A percentile compares a stretch with the other conserved stretches of the same genome.
Conservation (phyloP, 345 rosid species). For the Mangifera indica region DNA sequence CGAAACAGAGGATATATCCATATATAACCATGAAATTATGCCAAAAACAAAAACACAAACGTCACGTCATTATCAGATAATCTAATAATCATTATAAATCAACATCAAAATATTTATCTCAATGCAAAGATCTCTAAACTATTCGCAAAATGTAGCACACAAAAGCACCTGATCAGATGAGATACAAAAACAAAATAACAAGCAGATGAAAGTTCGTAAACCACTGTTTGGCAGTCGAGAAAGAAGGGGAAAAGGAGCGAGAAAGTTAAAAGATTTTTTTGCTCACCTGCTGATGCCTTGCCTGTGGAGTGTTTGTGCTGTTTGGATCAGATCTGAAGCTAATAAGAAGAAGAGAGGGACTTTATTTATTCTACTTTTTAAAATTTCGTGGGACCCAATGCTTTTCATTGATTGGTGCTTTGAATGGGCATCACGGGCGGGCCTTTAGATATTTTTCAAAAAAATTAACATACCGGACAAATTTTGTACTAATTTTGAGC, state of each 20-base stretch:
- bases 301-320: neutral
- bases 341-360: neutral
- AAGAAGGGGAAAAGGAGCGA: neutral
- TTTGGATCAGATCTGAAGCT: slow-evolving; percentile 27
- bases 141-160: neutral
- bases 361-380: neutral
- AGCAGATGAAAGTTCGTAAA: no score
- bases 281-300: slow-evolving; percentile 2
- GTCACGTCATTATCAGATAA: slow-evolving; percentile 6
- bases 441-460: neutral
- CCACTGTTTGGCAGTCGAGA: neutral
- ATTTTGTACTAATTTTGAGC: no score
- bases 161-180: neutral
- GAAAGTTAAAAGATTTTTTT: neutral
- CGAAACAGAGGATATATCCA: no score
- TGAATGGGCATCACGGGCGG: neutral
- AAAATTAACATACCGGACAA: no score
- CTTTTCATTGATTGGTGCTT: neutral
- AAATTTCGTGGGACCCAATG: neutral
- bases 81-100: neutral
- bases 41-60: no score
- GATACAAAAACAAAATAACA: neutral
- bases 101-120: neutral
- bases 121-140: neutral
- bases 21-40: neutral